Base-by-base conservation (phyloP, 768 basidiomycete genomes). In the Amanita exitialis region DNA sequence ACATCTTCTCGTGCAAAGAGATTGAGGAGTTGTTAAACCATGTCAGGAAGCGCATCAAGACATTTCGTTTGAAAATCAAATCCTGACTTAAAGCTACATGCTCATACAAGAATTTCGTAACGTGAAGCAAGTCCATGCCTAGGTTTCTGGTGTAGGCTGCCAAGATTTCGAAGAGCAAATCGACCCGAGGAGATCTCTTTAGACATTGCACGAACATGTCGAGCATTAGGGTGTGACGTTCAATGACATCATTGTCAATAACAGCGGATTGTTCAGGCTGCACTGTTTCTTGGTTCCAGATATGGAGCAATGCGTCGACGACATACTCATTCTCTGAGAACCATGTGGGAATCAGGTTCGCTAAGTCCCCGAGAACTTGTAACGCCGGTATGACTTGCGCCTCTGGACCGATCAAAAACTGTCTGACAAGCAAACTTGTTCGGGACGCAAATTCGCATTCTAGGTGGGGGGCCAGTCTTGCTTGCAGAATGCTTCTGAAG, bases 161-260 rank as follows among this genome's bases (percentile, higher is more conserved):
- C 44, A 90, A 81, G 34, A 96, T 71, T 51, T 94, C 91, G 64
- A 96, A 96, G 8, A 98, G 69, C 6, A 99, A 69, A 59, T 95
- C 90, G 43, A 96, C 78, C 41, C 90, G 85, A 38, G 83, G 79
- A n/a, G 78, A 74, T 48, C 79, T 74, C 56, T 82, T 72, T 42
- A 91, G 70, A 0, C 80, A 79, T 48, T 79, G 77, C 56, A 82
- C 79, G 66, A 98, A 92, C 54, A 97, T 80, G 4, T 79, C 74
- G 36, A 91, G 66, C 58, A 92, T 74, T 44, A 90, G 65, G 4
- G 76, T 71, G 56, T 85, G 81, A 52, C 80, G 71, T 53, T 79
- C 80, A 13, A 76, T 71, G 38, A 73, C 60, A 25, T 85, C 81
- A 1, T 73, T 72, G 20, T 71, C 56, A 46, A 71, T 63, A 36